These are phyloP conservation scores for Rhodotorula sp. DNA, from an alignment of 1,284 basidiomycete species.

Conservation along the genomic window DNA sequence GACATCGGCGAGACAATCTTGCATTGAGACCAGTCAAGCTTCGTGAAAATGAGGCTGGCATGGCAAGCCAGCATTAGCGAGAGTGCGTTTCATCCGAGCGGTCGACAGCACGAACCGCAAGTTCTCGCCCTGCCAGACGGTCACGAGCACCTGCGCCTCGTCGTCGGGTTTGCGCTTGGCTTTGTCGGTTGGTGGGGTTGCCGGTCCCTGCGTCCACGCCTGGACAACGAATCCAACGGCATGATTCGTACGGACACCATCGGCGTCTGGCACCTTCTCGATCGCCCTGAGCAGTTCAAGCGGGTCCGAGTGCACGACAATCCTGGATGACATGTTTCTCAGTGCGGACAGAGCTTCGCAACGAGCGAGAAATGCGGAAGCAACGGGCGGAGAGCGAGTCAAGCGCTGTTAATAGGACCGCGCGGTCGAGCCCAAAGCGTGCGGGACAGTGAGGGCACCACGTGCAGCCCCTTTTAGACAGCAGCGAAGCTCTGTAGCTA, in stretches of 20 bases:
- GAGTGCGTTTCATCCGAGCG: background rate
- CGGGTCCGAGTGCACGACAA: background rate
- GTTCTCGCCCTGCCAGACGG: background rate
- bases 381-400: too few relatives aligned
- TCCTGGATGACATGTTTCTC: background rate
- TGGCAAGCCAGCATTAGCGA: background rate
- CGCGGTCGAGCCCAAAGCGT: too few relatives aligned
- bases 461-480: too few relatives aligned
- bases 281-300: slow-evolving; percentile 4
- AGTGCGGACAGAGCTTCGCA: background rate
- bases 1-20: slow-evolving; percentile 17
- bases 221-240: slow-evolving; percentile 2
- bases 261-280: background rate
- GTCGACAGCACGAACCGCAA: background rate
- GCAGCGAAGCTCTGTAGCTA: too few relatives aligned
- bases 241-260: background rate
- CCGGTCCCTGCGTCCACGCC: background rate
- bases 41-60: slow-evolving; percentile 22
- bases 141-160: slow-evolving; percentile 1
- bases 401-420: too few relatives aligned
- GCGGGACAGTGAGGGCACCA: too few relatives aligned
- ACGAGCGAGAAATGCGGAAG: background rate
- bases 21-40: slow-evolving; percentile 8
- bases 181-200: background rate
- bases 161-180: slow-evolving; percentile 1